phyloP scores from a whole-genome alignment of 2,329 filamentous ascomycete genomes.

The Calonectria pauciramosa region DNA sequence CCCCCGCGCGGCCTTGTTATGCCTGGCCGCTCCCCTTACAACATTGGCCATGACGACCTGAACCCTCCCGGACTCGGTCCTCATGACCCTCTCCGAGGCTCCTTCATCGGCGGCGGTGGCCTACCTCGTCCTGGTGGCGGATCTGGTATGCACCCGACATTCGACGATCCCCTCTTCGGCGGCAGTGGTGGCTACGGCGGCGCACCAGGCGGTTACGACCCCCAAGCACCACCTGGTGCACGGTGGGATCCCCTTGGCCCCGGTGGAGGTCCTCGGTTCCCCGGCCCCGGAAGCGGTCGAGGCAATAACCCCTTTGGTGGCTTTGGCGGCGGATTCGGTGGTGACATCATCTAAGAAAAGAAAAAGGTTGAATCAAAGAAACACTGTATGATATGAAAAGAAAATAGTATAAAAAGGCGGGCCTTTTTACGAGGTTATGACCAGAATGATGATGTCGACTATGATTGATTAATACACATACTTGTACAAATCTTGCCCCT shows the following conservation, averaged over 20 bases:
- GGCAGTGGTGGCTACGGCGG: conserved; percentile 58
- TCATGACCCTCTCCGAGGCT: conserved; percentile 81
- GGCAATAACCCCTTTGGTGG: conserved; percentile 56
- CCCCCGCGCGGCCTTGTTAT: conserved; percentile 58
- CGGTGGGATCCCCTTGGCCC: conserved; percentile 91
- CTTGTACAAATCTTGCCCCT: not conserved
- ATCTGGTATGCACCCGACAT: conserved; percentile 95
- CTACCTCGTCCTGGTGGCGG: conserved; percentile 70
- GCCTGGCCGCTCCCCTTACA: conserved; percentile 69
- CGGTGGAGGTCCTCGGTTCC: conserved; percentile 65
- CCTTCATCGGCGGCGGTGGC: conserved; percentile 75
- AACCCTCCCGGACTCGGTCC: conserved; percentile 90
- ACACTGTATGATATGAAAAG: conserved; percentile 18
- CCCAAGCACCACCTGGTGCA: conserved; percentile 87
- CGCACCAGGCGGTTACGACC: conserved; percentile 60
- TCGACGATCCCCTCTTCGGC: conserved; percentile 88
- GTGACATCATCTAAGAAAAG: conserved; percentile 47
- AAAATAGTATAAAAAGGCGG: conserved; percentile 3
- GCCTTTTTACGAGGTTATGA: conserved; percentile 23
- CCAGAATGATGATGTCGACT: conserved; percentile 28
- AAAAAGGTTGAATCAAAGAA: not conserved
- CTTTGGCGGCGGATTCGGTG: conserved; percentile 53
- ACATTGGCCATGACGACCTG: conserved; percentile 88
- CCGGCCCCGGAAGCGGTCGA: conserved; percentile 58
- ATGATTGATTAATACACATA: not conserved